A percentile compares a stretch with the other conserved stretches of the same genome.
phyloP scores from a whole-genome alignment of 2,329 filamentous ascomycete genomes.

The Fusarium papillatum region DNA sequence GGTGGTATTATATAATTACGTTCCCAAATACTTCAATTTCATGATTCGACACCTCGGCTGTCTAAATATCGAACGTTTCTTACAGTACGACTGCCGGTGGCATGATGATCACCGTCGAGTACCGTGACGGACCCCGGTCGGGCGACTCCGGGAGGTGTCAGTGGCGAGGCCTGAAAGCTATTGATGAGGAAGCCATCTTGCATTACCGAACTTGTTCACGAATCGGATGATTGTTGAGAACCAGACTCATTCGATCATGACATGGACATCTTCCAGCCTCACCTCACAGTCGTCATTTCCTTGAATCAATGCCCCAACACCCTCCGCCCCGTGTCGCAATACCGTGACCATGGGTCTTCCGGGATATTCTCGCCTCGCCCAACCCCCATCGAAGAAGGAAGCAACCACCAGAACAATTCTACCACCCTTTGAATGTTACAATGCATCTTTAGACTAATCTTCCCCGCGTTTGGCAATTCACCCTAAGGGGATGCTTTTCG shows the following conservation, averaged over 20 bases:
- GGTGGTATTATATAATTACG: constrained; percentile 30
- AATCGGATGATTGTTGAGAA: not conserved
- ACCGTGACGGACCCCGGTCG: constrained; percentile 33
- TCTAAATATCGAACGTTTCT: constrained; percentile 32
- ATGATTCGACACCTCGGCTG: constrained; percentile 9
- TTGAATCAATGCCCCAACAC: constrained; percentile 18
- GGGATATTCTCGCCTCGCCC: constrained; percentile 38
- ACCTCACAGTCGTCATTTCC: constrained; percentile 8
- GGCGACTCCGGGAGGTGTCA: constrained; percentile 25
- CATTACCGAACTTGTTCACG: not conserved
- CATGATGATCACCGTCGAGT: constrained; percentile 35
- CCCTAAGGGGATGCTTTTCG: no score
- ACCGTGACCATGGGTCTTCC: constrained; percentile 19
- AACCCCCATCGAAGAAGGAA: constrained; percentile 14
- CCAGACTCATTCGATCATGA: constrained; percentile 12
- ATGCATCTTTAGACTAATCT: constrained; percentile 24
- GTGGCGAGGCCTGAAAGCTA: constrained; percentile 12
- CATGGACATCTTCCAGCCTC: not conserved
- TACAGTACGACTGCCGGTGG: constrained; percentile 27
- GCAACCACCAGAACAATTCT: constrained; percentile 17
- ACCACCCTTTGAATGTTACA: constrained; percentile 20
- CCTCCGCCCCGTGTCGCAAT: not conserved
- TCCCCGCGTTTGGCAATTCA: constrained; percentile 37
- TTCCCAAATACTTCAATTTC: not conserved
- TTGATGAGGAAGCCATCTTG: not conserved